phyloP scores from a whole-genome alignment of 139 green algal species.

The Chlorella ohadii region DNA sequence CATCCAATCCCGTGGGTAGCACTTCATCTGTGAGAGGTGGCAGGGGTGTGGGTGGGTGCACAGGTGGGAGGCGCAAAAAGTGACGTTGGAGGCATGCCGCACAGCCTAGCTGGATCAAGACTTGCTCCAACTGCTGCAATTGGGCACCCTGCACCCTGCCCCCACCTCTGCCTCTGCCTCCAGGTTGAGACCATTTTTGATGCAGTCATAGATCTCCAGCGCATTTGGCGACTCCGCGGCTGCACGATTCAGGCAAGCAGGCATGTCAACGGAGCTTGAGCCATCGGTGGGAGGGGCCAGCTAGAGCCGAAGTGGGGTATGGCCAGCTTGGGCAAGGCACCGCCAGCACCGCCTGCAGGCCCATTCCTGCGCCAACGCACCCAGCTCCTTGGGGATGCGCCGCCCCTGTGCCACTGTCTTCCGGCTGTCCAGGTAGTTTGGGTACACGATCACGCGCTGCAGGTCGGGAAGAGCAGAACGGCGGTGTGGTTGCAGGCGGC shows the following conservation, averaged over 20 bases:
- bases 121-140: too few relatives aligned
- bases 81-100: too few relatives aligned
- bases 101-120: too few relatives aligned
- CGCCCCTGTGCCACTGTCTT: conserved; percentile 69
- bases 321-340: too few relatives aligned
- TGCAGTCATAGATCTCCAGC: conserved; percentile 63
- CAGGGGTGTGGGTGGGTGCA: too few relatives aligned
- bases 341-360: too few relatives aligned
- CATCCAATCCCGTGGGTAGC: conserved; percentile 67
- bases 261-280: too few relatives aligned
- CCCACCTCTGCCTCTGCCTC: conserved; percentile 27
- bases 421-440: conserved; percentile 68
- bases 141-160: too few relatives aligned
- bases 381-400: conserved; percentile 50
- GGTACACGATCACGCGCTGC: conserved; percentile 72
- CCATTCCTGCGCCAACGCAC: too few relatives aligned
- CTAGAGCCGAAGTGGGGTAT: too few relatives aligned
- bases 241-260: conserved; percentile 27
- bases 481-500: neutral
- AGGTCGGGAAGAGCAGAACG: neutral
- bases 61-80: too few relatives aligned
- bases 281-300: too few relatives aligned
- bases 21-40: conserved; percentile 54
- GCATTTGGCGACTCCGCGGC: conserved; percentile 61
- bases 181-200: conserved; percentile 34